Percentiles rank a stretch among this genome's conserved stretches.
Conservation (phyloP, 2,329 filamentous ascomycete species). For the Coleophoma eucalyptorum region DNA sequence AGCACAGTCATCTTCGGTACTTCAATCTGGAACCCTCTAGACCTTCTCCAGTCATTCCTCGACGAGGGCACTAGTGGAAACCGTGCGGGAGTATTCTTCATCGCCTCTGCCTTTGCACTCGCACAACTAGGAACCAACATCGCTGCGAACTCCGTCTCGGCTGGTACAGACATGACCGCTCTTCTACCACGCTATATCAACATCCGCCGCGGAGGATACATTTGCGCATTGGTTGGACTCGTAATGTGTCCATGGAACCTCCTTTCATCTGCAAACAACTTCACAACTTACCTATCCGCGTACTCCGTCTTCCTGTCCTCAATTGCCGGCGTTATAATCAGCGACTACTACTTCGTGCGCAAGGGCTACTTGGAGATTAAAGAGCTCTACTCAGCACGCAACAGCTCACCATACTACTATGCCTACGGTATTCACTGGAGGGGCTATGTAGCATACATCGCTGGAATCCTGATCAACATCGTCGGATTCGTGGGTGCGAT, state of each 20-base stretch:
- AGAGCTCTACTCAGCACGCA: slow-evolving; percentile 72
- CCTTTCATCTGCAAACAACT: slow-evolving; percentile 70
- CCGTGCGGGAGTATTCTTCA: slow-evolving; percentile 73
- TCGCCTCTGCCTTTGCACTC: slow-evolving; percentile 66
- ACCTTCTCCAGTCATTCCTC: slow-evolving; percentile 63
- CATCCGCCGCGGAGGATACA: slow-evolving; percentile 82
- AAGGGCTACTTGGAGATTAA: slow-evolving; percentile 76
- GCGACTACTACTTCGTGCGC: slow-evolving; percentile 84
- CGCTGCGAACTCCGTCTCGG: slow-evolving; percentile 80
- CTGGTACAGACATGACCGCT: slow-evolving; percentile 73
- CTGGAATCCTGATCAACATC: slow-evolving; percentile 84
- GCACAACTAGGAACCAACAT: slow-evolving; percentile 87
- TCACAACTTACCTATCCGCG: slow-evolving; percentile 86
- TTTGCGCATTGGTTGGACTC: slow-evolving; percentile 75
- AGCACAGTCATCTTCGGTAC: slow-evolving; percentile 64
- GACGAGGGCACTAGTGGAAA: slow-evolving; percentile 64
- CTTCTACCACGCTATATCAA: slow-evolving; percentile 76
- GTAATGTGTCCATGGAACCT: slow-evolving; percentile 87
- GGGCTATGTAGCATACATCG: slow-evolving; percentile 77
- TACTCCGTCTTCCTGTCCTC: slow-evolving; percentile 94
- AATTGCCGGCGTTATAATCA: slow-evolving; percentile 86
- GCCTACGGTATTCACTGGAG: slow-evolving; percentile 75
- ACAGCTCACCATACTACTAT: slow-evolving; percentile 69
- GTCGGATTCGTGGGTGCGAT: slow-evolving; percentile 86
- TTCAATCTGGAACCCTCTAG: slow-evolving; percentile 71